phyloP scores from a whole-genome alignment of 2,329 filamentous ascomycete genomes.

The Lasiodiplodia theobromae region DNA sequence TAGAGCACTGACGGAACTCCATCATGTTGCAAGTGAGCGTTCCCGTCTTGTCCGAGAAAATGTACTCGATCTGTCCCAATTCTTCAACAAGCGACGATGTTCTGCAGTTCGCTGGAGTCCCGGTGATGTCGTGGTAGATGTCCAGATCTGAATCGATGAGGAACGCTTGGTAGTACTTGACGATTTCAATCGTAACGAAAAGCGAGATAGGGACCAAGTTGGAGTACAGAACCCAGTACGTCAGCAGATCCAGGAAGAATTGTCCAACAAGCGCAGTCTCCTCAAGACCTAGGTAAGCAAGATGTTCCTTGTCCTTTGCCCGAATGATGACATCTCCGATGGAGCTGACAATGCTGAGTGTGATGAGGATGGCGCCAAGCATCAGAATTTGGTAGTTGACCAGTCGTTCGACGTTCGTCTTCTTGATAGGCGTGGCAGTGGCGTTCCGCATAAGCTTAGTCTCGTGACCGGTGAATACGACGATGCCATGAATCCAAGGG shows the following conservation, averaged over 20 bases:
- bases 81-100: slow-evolving; percentile 98
- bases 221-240: slow-evolving; percentile 98
- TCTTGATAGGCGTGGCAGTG: slow-evolving; percentile 95
- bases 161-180: slow-evolving; percentile 98
- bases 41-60: slow-evolving; percentile 98
- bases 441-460: slow-evolving; percentile 99
- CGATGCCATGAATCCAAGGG: slow-evolving; percentile 93
- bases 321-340: slow-evolving; percentile 87
- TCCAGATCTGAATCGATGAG: slow-evolving; percentile 97
- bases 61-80: slow-evolving; percentile 96
- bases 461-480: slow-evolving; percentile 97
- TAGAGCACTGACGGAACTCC: slow-evolving; percentile 96
- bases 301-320: slow-evolving; percentile 65
- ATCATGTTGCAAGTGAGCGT: slow-evolving; percentile 98
- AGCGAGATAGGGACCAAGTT: slow-evolving; percentile 96
- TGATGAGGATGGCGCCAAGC: slow-evolving; percentile 82
- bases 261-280: slow-evolving; percentile 63
- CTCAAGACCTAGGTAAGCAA: slow-evolving; percentile 76
- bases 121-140: slow-evolving; percentile 95
- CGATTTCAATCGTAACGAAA: slow-evolving; percentile 95
- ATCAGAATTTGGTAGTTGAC: slow-evolving; percentile 94
- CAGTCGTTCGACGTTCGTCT: slow-evolving; percentile 92
- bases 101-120: slow-evolving; percentile 93
- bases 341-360: slow-evolving; percentile 87
- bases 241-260: slow-evolving; percentile 94